phyloP scores from a whole-genome alignment of 208 protist species.

The Perkinsela sp. region DNA sequence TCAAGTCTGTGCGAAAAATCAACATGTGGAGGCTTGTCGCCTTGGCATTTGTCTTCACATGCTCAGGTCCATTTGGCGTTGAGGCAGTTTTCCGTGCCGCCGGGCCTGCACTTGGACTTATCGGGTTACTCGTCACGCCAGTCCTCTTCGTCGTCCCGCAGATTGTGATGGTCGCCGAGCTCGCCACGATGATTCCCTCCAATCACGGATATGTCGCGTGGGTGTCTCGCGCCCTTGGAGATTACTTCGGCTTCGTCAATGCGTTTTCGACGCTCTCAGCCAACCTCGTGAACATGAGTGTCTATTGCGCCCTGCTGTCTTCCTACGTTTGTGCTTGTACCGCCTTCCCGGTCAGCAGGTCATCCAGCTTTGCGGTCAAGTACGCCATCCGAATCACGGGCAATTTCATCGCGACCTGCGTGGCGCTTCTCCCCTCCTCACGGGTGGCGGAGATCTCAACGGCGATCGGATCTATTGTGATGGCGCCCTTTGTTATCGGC shows the following conservation, averaged over 20 bases:
- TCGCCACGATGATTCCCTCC: conserved; percentile 5
- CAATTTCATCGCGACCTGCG: background rate
- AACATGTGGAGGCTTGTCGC: conserved; percentile 3
- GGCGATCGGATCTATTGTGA: background rate
- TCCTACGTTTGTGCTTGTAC: conserved; percentile 3
- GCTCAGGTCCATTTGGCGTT: conserved; percentile 6
- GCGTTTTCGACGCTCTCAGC: conserved; percentile 2
- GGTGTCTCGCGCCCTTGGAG: conserved; percentile 5
- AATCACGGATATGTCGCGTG: conserved; percentile 6
- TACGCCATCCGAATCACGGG: conserved; percentile 2
- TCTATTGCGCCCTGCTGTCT: conserved; percentile 4
- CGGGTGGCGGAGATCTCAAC: conserved; percentile 3
- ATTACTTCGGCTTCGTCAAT: conserved; percentile 5
- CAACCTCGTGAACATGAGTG: conserved; percentile 5
- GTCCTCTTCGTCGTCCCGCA: conserved; percentile 5
- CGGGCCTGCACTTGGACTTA: conserved; percentile 2
- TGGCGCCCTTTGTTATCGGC: conserved; percentile 6
- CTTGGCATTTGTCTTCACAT: conserved; percentile 3
- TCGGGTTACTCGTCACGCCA: conserved; percentile 3
- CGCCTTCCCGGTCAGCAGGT: background rate
- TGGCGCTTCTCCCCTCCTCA: background rate
- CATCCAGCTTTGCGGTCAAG: background rate
- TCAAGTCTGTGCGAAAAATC: conserved; percentile 1
- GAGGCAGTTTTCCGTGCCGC: conserved; percentile 3
- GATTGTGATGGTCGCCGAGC: conserved; percentile 6